A percentile compares a stretch with the other conserved stretches of the same genome.
These are phyloP conservation scores for Porcisia deanei DNA, from an alignment of 208 protist genomes.

Conservation along the genomic window DNA sequence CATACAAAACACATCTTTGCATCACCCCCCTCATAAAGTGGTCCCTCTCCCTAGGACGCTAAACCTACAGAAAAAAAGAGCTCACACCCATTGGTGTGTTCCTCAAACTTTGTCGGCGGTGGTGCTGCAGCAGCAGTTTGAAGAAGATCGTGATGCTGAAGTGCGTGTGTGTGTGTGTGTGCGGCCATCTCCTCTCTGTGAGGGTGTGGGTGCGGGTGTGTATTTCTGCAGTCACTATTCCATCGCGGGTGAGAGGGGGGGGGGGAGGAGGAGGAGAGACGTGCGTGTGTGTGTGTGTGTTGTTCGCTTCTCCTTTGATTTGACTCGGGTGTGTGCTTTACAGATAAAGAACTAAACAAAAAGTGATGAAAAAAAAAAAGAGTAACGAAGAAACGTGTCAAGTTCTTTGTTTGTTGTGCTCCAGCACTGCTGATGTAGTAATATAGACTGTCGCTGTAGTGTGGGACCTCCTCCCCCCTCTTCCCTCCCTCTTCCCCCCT, in stretches of 20 bases:
- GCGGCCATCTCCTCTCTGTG: no score
- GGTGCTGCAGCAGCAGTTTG: constrained; percentile 7
- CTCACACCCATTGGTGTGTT: not conserved
- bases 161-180: not conserved
- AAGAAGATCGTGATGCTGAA: not conserved
- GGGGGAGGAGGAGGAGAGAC: no score
- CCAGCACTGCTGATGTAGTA: not conserved
- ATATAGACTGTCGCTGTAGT: not conserved
- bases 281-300: no score
- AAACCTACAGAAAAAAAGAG: not conserved
- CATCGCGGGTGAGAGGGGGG: not conserved
- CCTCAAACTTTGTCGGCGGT: not conserved
- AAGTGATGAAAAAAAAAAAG: not conserved
- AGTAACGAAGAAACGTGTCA: constrained; percentile 6
- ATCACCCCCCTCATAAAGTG: not conserved
- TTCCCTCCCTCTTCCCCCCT: not conserved
- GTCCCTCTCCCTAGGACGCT: not conserved
- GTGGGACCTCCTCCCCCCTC: not conserved
- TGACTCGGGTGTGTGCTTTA: not conserved
- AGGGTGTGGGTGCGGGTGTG: constrained; percentile 1
- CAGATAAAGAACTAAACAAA: not conserved
- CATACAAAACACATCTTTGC: not conserved
- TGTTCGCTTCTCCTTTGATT: not conserved
- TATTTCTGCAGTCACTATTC: not conserved
- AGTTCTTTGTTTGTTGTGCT: not conserved